Evolutionary conservation across 1,284 basidiomycete species (phyloP), one percentile per base, ranked within the genome.

Genomic region (Ceratobasidium sp.): DNA sequence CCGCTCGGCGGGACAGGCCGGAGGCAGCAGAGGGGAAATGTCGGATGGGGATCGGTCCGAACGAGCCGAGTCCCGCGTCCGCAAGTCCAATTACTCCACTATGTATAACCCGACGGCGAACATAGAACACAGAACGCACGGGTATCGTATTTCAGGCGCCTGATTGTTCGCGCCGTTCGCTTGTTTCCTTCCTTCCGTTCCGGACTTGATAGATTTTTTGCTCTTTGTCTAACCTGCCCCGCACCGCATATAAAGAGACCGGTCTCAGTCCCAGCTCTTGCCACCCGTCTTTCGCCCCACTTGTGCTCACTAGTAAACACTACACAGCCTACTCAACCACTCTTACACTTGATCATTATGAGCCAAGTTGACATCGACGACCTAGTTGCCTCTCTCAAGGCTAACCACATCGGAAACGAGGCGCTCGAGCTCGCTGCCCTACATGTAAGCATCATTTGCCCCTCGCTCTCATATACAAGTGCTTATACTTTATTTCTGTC

Each of bases 331-430:
- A 43, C 49, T 32, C 26, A 13, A 54, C 67, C 43, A 21, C 52
- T 35, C 21, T 13, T 9, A 32, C 30, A 32, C 35, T 58, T 58
- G 35, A 58, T 32, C 55, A 32, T 26, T 50, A 75, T 75, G 75
- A 74, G 69, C 50, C 57, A 62, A 66, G 72, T 73, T 50, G 69
- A 75, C 52, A 64, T 75, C 47, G 75, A 76, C 44, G 75, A 73
- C 28, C 75, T 76, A n/a, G 70, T 76, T 52, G 71, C 73, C 71
- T 73, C 62, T 26, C 49, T 76, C 61, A 73, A 67, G 32, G 21
- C 61, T 55, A 59, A 55, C 32, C 74, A 76, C 66, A 75, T 76
- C 41, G 74, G 74, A 49, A 64, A 74, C 38, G 75, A 76, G 54
- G 73, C 73, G 26, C 49, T 73, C 18, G 76, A 77, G 35, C 59